Base-by-base conservation (phyloP, 192 early-diverging fungal species). In the Entomortierella lignicola region DNA sequence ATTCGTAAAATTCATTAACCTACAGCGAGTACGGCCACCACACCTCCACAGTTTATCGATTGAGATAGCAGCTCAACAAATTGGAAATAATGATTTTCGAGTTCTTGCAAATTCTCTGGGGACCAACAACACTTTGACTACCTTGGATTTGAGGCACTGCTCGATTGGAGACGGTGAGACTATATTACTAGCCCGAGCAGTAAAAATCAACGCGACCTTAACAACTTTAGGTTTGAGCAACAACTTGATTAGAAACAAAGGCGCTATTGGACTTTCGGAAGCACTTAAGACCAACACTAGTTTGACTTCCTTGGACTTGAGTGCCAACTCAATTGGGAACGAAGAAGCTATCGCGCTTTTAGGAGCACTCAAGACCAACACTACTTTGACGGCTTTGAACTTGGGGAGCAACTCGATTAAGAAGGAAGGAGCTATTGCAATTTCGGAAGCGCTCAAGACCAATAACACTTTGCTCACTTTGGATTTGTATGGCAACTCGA, bases 261-360 rank as follows among this genome's bases (percentile, higher is more conserved):
- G 20, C 4, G 48, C 21, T 50, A 3, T 4, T 4, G 48, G 7
- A 4, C 48, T 50, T 10, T 50, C 48, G 3, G 48, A 50, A 15
- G 48, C 20, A 23, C 48, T 50, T 17, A 50, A 50, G 48, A 50
- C 48, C 3, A 71, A 63, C 60, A 8, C 52, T 34, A 55, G 52
- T 54, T 37, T 66, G 39, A 47, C 63, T 37, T 41, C 32, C 51
- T 63, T 63, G 62, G 47, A 34, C 47, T 63, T 63, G 44, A 51
- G 4, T 4, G 4, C 4, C 29, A 55, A 42, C 34, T 25, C 26
- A 15, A 29, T 55, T 26, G 27, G 27, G 15, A 6, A 2, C 54
- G 25, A 30, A 8, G 57, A 25, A 21, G 41, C 57, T 39, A 11
- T 1, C 8, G 57, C 57, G 20, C 23, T 59, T 13, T 8, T 39